Evolutionary conservation across 1,284 basidiomycete genomes (phyloP).

Genomic region (Boletellus sp.): DNA sequence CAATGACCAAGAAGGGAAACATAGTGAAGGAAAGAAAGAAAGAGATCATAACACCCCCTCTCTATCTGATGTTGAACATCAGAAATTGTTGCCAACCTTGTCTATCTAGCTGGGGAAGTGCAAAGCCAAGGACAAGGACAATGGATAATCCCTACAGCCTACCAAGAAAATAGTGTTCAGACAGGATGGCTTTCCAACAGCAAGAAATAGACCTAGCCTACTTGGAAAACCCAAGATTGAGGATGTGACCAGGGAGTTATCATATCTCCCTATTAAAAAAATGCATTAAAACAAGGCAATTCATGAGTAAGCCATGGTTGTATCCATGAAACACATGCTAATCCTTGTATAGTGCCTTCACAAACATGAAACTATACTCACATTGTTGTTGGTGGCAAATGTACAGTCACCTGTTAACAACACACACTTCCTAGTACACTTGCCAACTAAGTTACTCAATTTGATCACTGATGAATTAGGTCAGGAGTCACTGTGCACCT

Average conservation of each 20-base stretch:
- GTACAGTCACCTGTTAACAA: background rate
- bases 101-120: background rate
- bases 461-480: constrained; percentile 1
- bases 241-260: no score
- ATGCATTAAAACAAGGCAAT: no score
- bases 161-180: background rate
- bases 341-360: background rate
- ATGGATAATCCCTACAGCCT: background rate
- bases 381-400: background rate
- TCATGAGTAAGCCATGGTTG: no score
- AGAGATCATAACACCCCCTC: no score
- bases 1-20: no score
- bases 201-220: no score
- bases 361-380: background rate
- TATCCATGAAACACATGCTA: background rate
- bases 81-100: no score
- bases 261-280: no score
- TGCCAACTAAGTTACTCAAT: background rate
- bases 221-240: no score
- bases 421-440: background rate
- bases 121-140: background rate
- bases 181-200: no score
- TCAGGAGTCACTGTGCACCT: background rate
- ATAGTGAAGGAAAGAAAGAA: no score
- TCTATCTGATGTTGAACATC: no score